Conservation (phyloP, 768 basidiomycete genomes). For the Serendipita vermifera region DNA sequence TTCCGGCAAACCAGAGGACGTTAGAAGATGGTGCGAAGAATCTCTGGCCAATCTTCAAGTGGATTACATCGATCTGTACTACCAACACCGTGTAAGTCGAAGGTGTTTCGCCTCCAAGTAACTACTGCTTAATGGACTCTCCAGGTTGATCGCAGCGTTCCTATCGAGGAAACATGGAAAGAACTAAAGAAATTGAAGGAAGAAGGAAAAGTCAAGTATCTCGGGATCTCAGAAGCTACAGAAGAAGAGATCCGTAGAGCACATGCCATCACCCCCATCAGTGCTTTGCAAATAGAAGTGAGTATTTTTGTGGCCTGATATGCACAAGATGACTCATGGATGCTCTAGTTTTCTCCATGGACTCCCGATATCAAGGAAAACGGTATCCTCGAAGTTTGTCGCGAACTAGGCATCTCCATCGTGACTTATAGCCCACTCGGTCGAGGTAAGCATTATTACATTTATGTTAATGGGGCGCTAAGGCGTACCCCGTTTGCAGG, state of each 20-base stretch:
- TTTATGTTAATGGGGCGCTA: slow-evolving; percentile 25
- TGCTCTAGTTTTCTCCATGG: slow-evolving; percentile 18
- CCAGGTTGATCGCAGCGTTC: slow-evolving; percentile 17
- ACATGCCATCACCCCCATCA: slow-evolving; percentile 14
- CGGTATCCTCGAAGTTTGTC: slow-evolving; percentile 21
- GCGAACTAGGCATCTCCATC: slow-evolving; percentile 24
- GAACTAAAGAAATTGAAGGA: slow-evolving; percentile 16
- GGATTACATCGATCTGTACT: slow-evolving; percentile 16
- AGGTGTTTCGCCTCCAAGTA: background rate
- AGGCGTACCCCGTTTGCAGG: background rate
- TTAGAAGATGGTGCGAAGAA: slow-evolving; percentile 10
- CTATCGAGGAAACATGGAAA: slow-evolving; percentile 17
- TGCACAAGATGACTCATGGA: background rate
- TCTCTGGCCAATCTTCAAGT: slow-evolving; percentile 14
- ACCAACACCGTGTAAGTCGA: background rate
- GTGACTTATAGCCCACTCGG: slow-evolving; percentile 27
- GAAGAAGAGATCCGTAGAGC: slow-evolving; percentile 16
- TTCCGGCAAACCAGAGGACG: slow-evolving; percentile 13
- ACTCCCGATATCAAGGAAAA: slow-evolving; percentile 14
- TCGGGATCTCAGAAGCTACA: slow-evolving; percentile 17
- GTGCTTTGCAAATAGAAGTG: slow-evolving; percentile 16
- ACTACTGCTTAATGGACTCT: slow-evolving; percentile 11
- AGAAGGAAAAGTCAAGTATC: slow-evolving; percentile 16
- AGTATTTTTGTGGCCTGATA: background rate
- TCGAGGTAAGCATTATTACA: slow-evolving; percentile 27